Conservation (phyloP, 108 stramenopile species). For the Cyclotella sp. region DNA sequence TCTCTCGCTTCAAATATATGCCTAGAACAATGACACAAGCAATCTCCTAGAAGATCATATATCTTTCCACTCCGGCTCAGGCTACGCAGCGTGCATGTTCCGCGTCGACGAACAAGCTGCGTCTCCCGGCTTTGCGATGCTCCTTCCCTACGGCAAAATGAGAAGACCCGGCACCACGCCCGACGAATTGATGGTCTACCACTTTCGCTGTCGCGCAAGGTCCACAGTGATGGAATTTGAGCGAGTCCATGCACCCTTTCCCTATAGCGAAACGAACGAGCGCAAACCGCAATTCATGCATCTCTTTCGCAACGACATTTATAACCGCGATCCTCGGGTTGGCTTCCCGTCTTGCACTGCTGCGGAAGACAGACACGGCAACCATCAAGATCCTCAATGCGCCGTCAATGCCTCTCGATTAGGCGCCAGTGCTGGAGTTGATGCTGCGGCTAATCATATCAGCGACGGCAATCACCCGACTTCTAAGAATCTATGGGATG, state of each 20-base stretch:
- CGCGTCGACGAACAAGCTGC: neutral
- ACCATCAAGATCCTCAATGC: neutral
- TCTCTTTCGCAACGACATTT: neutral
- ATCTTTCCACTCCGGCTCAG: neutral
- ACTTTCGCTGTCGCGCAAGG: neutral
- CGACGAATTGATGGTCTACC: neutral
- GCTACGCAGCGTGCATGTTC: neutral
- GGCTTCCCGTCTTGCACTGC: no score
- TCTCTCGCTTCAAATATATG: neutral
- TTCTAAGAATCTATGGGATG: slow-evolving; percentile 39
- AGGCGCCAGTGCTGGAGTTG: neutral
- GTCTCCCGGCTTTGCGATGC: neutral
- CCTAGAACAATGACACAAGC: neutral
- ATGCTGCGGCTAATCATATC: neutral
- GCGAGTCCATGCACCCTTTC: neutral
- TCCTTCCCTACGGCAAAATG: neutral
- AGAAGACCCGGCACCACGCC: neutral
- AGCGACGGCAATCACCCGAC: slow-evolving; percentile 20
- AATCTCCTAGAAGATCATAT: neutral
- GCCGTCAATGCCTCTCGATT: neutral
- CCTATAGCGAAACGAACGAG: neutral
- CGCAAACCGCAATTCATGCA: neutral
- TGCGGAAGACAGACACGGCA: no score
- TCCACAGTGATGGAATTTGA: slow-evolving; percentile 9
- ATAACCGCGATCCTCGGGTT: neutral